A percentile compares a stretch with the other conserved stretches of the same genome.
Conservation (phyloP, 345 rosid genomes). For the Arabidopsis suecica region DNA sequence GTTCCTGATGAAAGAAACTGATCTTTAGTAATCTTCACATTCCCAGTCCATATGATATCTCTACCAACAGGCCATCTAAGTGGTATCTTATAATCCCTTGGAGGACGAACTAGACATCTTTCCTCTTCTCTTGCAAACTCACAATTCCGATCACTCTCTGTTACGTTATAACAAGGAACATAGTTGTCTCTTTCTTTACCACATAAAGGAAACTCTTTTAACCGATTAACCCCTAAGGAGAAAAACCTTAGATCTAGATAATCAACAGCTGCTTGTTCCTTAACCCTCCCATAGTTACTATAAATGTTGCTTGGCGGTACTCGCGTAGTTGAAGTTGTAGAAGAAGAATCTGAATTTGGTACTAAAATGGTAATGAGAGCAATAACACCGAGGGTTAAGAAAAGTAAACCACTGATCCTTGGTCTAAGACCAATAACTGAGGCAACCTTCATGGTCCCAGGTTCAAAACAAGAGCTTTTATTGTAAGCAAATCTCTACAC, state of each 20-base stretch:
- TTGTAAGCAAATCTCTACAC: conserved; percentile 16
- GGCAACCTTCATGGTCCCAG: conserved; percentile 59
- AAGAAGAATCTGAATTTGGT: conserved; percentile 56
- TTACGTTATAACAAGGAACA: conserved; percentile 87
- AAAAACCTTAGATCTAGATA: conserved; percentile 72
- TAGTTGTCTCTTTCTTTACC: conserved; percentile 82
- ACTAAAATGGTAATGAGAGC: conserved; percentile 69
- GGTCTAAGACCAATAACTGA: conserved; percentile 68
- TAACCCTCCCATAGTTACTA: conserved; percentile 74
- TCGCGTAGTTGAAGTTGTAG: conserved; percentile 36
- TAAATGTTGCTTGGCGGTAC: conserved; percentile 50
- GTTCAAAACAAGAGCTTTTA: conserved; percentile 49
- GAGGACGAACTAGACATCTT: conserved; percentile 77
- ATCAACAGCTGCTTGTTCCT: conserved; percentile 80
- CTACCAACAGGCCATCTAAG: conserved; percentile 85
- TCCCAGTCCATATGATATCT: conserved; percentile 92
- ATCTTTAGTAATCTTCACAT: conserved; percentile 87
- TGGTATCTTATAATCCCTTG: conserved; percentile 88
- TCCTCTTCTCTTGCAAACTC: conserved; percentile 52
- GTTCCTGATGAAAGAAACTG: conserved; percentile 94
- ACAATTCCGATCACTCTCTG: conserved; percentile 83
- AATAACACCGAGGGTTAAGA: conserved; percentile 66
- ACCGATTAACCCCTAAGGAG: conserved; percentile 52
- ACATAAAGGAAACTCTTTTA: conserved; percentile 66
- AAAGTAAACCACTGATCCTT: conserved; percentile 61